Evolutionary conservation across 805 yeast species (phyloP), one percentile per base, ranked within the genome.

Genomic region (Yamadazyma philogaea): DNA sequence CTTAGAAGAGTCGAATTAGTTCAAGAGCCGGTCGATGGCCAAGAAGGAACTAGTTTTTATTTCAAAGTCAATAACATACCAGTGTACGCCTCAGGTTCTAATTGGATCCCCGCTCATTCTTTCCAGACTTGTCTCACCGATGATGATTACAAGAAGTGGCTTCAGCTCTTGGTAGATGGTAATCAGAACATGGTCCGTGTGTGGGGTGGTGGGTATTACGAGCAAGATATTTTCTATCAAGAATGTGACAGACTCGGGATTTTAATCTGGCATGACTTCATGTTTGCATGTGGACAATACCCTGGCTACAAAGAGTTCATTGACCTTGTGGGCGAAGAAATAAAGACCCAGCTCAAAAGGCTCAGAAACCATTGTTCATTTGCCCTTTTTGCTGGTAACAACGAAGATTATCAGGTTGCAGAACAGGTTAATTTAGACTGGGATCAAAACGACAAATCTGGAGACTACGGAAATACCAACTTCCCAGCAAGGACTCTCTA

Each of bases 201-300:
- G 2, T 74, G 78, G 78, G 79, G 73, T 6, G 79, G 79, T 21
- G 79, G 79, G 2, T 57, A 54, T 45, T 74, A 68, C 46, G 78
- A 74, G 45, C 53, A 49, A 19, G 75, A 72, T 22, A 30, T 46
- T 6, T 69, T 74, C 48, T 74, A 74, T 50, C 57, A 62, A 20
- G 65, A 61, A 44, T 74, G 78, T 54, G 78, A 74, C 47, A 37
- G 61, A 15, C 45, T 59, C 3, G 78, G 78, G 2, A 40, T 77
- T 8, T 34, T 77, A 50, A 70, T 77, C 7, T 77, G 79, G 78
- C 81, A 77, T 41, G 81, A 77, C 50, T 74, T 76, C 52, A 70
- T 75, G 79, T 76, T 77, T 61, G 80, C 77, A 2, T 76, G 81
- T 58, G 81, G 79, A 1, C 75, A 69, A 37, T 77, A 77, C 45